Conservation (phyloP, 2,329 filamentous ascomycete genomes). For the Monosporascus sp. region DNA sequence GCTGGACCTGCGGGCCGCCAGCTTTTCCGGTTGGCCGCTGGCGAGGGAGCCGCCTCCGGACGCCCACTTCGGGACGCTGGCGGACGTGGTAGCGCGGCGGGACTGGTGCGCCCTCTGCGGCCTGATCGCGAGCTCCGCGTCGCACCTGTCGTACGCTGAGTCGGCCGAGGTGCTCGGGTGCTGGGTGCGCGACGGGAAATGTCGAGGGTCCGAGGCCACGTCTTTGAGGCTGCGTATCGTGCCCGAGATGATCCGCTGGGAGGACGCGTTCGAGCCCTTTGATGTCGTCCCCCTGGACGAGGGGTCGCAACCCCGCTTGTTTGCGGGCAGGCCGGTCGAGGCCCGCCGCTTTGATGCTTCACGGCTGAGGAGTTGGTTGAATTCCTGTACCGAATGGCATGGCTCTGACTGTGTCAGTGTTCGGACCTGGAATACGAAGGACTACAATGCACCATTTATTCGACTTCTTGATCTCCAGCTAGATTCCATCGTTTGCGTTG, state of each 20-base stretch:
- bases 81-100: neutral
- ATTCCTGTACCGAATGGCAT: neutral
- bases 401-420: neutral
- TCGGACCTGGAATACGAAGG: no score
- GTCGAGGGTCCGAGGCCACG: neutral
- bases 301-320: neutral
- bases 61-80: constrained; percentile 5
- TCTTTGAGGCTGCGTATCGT: constrained; percentile 1
- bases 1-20: neutral
- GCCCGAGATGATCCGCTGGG: constrained; percentile 2
- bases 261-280: constrained; percentile 3
- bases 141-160: neutral
- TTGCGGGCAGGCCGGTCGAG: neutral
- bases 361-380: neutral
- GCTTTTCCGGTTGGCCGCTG: constrained; percentile 1
- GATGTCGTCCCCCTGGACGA: constrained; percentile 1
- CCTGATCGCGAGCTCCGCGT: constrained; percentile 1
- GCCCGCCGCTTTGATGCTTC: neutral
- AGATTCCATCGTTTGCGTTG: neutral
- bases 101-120: constrained; percentile 3
- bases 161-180: constrained; percentile 2
- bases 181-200: constrained; percentile 1
- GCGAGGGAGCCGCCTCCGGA: neutral
- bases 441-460: neutral
- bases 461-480: neutral